Evolutionary conservation across 495 filamentous ascomycete genomes (phyloP).

Genomic region (Xylaria acuta): DNA sequence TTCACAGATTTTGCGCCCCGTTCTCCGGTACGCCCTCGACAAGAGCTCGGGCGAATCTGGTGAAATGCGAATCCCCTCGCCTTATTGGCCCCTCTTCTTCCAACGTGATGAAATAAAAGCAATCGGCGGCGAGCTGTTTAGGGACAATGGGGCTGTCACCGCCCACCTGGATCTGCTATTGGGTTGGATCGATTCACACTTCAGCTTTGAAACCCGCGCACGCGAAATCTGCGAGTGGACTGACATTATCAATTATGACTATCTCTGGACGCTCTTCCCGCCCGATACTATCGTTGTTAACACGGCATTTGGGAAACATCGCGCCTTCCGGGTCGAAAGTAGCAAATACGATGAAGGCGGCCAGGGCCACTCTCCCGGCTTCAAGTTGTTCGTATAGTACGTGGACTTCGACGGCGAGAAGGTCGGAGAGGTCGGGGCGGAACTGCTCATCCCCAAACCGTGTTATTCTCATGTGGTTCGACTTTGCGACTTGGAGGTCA

Average conservation of each 20-base stretch:
- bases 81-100: slow-evolving; percentile 45
- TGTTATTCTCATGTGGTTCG: too few species aligned
- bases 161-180: slow-evolving; percentile 41
- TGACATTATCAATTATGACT: slow-evolving; percentile 39
- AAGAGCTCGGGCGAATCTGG: slow-evolving; percentile 34
- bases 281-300: slow-evolving; percentile 36
- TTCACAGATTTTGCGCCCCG: slow-evolving; percentile 39
- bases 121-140: slow-evolving; percentile 39
- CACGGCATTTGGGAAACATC: slow-evolving; percentile 37
- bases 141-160: slow-evolving; percentile 36
- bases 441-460: slow-evolving; percentile 36
- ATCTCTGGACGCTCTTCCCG: slow-evolving; percentile 47
- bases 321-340: slow-evolving; percentile 38
- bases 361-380: slow-evolving; percentile 11
- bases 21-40: slow-evolving; percentile 40
- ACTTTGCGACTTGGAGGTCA: slow-evolving; percentile 34
- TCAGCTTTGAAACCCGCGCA: not conserved
- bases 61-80: slow-evolving; percentile 40
- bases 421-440: slow-evolving; percentile 33
- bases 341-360: slow-evolving; percentile 31
- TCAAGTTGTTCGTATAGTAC: slow-evolving; percentile 30
- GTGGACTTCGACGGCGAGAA: slow-evolving; percentile 46
- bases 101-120: slow-evolving; percentile 38
- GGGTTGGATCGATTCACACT: slow-evolving; percentile 35
- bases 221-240: not conserved